Evolutionary conservation across 331 rosid genomes (phyloP), one percentile per base, ranked within the genome.

Genomic region (Quercus lobata): DNA sequence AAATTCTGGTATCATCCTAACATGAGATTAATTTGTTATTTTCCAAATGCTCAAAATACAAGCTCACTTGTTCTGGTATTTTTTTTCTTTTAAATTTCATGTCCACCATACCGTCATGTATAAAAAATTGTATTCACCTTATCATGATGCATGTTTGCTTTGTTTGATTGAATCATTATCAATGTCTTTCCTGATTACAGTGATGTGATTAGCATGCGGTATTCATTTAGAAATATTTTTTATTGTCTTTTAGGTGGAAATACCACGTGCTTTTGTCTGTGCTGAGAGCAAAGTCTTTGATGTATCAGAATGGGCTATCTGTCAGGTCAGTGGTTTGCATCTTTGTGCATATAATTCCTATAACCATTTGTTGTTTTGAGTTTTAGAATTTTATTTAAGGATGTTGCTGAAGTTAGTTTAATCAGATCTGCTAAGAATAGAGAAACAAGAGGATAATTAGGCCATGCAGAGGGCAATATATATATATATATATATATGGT

Each of bases 251-350:
- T 71, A 96, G 99, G 84, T 92, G 82, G 99, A 93, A 86, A 93
- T 96, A 84, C 99, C 99, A 0, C 90, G 98, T 24, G 99, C 99
- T 76, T 96, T 93, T 60, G 99, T 96, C 75, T 96, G 99, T 61
- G 99, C 99, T 0, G 99, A 93, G 89, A 91, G 98, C 88, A 93
- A 93, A 83, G 87, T 96, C 77, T 96, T 96, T 78, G 99, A 96
- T 70, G 99, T 92, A 78, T 96, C 99, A 3, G 99, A 96, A 85
- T 96, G 99, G 99, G 99, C 98, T 63, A 93, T 90, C 69, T 96
- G 99, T 87, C 99, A 96, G 97, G 99, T 93, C 78, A 81, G 91
- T 88, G 69, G 73, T 72, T 75, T 79, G 24, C 49, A 69, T 69
- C 18, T 4, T 37, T n/a, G 7, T 57, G 5, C 14, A 35, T 68